phyloP scores from a whole-genome alignment of 768 basidiomycete species.

The Lactifluus subvellereus region DNA sequence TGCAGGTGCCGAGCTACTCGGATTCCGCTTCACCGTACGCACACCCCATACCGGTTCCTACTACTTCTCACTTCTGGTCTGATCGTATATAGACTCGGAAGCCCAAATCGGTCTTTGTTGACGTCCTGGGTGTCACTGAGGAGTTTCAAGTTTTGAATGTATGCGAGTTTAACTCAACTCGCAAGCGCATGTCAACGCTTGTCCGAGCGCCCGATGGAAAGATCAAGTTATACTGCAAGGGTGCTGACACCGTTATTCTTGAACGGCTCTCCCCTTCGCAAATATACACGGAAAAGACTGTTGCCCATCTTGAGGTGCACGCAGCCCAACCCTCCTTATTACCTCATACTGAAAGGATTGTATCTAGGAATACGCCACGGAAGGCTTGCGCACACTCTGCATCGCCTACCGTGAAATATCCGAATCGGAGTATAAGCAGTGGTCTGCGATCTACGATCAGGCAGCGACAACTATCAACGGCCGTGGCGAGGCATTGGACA shows the following conservation, averaged over 20 bases:
- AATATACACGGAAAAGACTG: conserved; percentile 76
- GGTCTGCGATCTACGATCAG: conserved; percentile 82
- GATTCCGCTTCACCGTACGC: conserved; percentile 90
- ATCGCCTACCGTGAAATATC: conserved; percentile 91
- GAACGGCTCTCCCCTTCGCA: conserved; percentile 88
- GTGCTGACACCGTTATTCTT: conserved; percentile 95
- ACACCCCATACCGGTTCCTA: not conserved
- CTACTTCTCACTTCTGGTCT: conserved; percentile 23
- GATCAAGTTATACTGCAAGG: conserved; percentile 95
- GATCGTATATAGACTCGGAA: conserved; percentile 69
- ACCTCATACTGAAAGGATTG: conserved; percentile 8
- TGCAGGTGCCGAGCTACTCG: conserved; percentile 84
- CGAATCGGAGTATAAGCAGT: conserved; percentile 84
- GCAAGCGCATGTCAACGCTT: conserved; percentile 97
- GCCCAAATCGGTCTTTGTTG: conserved; percentile 91
- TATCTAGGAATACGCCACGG: conserved; percentile 86
- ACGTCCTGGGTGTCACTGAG: conserved; percentile 59
- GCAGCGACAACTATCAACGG: conserved; percentile 95
- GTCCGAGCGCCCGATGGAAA: conserved; percentile 82
- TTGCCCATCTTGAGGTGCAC: conserved; percentile 83
- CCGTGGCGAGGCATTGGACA: conserved; percentile 89
- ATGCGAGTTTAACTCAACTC: conserved; percentile 97
- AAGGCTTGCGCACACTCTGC: conserved; percentile 95
- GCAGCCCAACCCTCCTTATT: not conserved
- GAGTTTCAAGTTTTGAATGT: conserved; percentile 94